phyloP scores from a whole-genome alignment of 2,329 filamentous ascomycete species.

The Escovopsis sp. region DNA sequence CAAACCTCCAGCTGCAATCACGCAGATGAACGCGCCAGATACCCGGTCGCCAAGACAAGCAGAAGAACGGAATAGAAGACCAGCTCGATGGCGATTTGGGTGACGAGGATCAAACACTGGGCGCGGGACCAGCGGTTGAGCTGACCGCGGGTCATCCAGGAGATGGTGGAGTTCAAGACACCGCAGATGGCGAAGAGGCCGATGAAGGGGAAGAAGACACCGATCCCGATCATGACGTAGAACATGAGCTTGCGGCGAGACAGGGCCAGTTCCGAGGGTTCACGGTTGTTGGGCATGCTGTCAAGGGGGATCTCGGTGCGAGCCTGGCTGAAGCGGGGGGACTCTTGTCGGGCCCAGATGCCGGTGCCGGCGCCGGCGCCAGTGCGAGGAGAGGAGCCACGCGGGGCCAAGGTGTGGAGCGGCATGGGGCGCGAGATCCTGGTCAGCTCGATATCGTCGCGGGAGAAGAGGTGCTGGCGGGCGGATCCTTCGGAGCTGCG shows the following conservation, averaged over 20 bases:
- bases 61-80: conserved; percentile 18
- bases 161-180: conserved; percentile 28
- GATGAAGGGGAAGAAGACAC: conserved; percentile 30
- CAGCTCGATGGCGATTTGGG: conserved; percentile 23
- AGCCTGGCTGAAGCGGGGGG: conserved; percentile 4
- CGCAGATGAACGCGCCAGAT: too few relatives aligned
- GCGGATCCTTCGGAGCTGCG: too few relatives aligned
- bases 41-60: conserved; percentile 10
- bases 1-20: too few relatives aligned
- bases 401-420: too few relatives aligned
- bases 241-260: conserved; percentile 23
- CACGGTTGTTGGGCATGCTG: conserved; percentile 15
- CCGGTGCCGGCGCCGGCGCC: too few relatives aligned
- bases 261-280: conserved; percentile 13
- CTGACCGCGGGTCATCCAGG: conserved; percentile 34
- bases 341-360: too few relatives aligned
- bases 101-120: conserved; percentile 16
- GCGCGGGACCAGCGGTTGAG: conserved; percentile 20
- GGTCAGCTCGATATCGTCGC: too few relatives aligned
- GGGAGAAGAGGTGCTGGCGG: too few relatives aligned
- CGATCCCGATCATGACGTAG: conserved; percentile 20
- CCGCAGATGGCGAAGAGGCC: conserved; percentile 29
- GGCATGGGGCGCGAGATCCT: too few relatives aligned
- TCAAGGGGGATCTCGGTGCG: conserved; percentile 17
- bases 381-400: too few relatives aligned